phyloP scores from a whole-genome alignment of 345 rosid genomes.

The Cardamine resedifolia region DNA sequence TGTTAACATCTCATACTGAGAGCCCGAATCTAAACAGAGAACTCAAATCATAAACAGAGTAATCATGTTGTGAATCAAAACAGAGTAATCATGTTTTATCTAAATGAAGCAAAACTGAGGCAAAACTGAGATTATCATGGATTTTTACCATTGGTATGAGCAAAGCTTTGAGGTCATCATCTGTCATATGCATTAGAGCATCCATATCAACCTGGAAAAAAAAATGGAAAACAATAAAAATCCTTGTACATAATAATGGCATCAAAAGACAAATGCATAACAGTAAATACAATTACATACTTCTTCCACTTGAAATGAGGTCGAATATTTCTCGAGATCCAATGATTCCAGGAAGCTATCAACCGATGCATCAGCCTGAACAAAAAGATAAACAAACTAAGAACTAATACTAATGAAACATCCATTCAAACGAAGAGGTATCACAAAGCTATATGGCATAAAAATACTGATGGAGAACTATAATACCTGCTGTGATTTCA shows the following conservation, averaged over 20 bases:
- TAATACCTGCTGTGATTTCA: conserved; percentile 57
- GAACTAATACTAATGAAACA: not conserved
- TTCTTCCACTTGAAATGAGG: conserved; percentile 90
- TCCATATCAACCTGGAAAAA: conserved; percentile 87
- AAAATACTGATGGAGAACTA: not conserved
- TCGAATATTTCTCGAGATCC: conserved; percentile 81
- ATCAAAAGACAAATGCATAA: not conserved
- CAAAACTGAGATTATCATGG: not conserved
- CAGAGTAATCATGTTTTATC: no score
- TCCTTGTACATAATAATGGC: not conserved
- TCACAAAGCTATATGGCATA: not conserved
- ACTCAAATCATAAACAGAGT: no score
- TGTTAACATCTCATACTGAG: conserved; percentile 4
- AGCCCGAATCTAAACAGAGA: not conserved
- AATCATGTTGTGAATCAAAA: not conserved
- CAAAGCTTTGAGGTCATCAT: conserved; percentile 89
- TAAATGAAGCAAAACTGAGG: not conserved
- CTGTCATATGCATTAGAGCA: conserved; percentile 91
- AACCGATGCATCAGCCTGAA: conserved; percentile 61
- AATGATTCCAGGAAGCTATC: conserved; percentile 72
- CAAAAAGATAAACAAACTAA: not conserved
- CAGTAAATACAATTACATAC: conserved; percentile 44
- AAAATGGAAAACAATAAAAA: not conserved
- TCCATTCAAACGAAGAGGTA: not conserved
- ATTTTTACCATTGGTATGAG: conserved; percentile 89